Evolutionary conservation across 768 basidiomycete species (phyloP).

Genomic region (Plicaturopsis crispa): DNA sequence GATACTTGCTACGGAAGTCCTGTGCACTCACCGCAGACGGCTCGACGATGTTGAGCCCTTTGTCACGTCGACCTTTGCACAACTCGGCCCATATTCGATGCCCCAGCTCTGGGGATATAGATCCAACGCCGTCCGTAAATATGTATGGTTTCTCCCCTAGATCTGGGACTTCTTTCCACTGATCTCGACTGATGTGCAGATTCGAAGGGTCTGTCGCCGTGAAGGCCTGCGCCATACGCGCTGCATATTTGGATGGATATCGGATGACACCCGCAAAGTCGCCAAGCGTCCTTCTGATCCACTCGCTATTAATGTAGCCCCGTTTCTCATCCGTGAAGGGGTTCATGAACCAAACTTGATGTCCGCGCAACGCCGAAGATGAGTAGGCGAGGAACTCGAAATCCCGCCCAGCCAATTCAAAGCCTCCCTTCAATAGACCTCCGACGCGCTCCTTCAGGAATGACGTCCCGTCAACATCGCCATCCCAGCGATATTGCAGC

Average conservation of each 20-base stretch:
- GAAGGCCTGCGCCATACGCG: conserved; percentile 78
- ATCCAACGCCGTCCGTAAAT: conserved; percentile 84
- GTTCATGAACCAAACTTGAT: conserved; percentile 77
- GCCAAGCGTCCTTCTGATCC: conserved; percentile 36
- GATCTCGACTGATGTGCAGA: conserved; percentile 41
- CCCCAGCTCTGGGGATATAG: conserved; percentile 55
- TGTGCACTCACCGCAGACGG: conserved; percentile 52
- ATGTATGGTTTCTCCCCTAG: conserved; percentile 36
- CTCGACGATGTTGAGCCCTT: conserved; percentile 25
- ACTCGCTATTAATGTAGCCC: conserved; percentile 43
- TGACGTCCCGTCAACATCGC: conserved; percentile 48
- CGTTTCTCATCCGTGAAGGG: conserved; percentile 39
- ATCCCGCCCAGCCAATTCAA: conserved; percentile 58
- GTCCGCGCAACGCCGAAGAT: conserved; percentile 65
- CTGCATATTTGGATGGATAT: conserved; percentile 75
- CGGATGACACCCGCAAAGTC: conserved; percentile 52
- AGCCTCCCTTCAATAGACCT: conserved; percentile 50
- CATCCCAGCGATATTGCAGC: conserved; percentile 65
- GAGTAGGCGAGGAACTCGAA: conserved; percentile 86
- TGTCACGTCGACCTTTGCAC: conserved; percentile 33
- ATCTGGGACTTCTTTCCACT: conserved; percentile 64
- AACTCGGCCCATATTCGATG: conserved; percentile 52
- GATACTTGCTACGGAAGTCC: no score
- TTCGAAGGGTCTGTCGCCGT: conserved; percentile 74
- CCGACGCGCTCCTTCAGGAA: conserved; percentile 58